A percentile compares a stretch with the other conserved stretches of the same genome.
phyloP scores from a whole-genome alignment of 164 flowering plant genomes.

The Annona cherimola region DNA sequence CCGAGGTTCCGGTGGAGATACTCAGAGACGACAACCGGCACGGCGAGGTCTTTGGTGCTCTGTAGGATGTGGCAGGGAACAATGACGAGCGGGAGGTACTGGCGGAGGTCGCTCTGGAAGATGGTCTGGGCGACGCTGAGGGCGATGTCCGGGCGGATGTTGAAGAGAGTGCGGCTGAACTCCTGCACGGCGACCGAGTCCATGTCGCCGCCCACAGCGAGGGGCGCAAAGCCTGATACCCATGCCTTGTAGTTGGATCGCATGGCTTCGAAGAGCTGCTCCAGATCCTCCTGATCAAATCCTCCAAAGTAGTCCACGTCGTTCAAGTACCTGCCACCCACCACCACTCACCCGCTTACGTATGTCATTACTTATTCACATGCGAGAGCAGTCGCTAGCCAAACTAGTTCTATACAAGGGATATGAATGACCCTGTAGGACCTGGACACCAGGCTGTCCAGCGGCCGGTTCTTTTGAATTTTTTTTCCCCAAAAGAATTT shows the following conservation, averaged over 20 bases:
- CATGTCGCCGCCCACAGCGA: conserved; percentile 49
- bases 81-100: conserved; percentile 22
- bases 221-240: conserved; percentile 47
- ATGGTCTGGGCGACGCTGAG: conserved; percentile 34
- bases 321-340: conserved; percentile 34
- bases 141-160: conserved; percentile 50
- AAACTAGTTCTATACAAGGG: too few relatives aligned
- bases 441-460: too few relatives aligned
- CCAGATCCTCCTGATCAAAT: conserved; percentile 44
- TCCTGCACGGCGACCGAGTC: conserved; percentile 46
- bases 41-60: conserved; percentile 45
- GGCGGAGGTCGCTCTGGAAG: conserved; percentile 35
- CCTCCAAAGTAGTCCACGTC: conserved; percentile 48
- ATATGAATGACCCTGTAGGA: too few relatives aligned
- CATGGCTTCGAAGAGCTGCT: conserved; percentile 42
- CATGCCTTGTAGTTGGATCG: conserved; percentile 41
- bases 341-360: background rate
- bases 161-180: conserved; percentile 50
- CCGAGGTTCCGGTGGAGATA: conserved; percentile 38
- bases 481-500: background rate
- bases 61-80: conserved; percentile 53
- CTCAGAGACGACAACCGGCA: conserved; percentile 47
- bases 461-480: too few relatives aligned
- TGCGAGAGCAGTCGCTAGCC: too few relatives aligned
- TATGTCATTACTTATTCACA: background rate